Evolutionary conservation across 495 filamentous ascomycete species (phyloP), one percentile per base, ranked within the genome.

Genomic region (Cladorrhinum samala): DNA sequence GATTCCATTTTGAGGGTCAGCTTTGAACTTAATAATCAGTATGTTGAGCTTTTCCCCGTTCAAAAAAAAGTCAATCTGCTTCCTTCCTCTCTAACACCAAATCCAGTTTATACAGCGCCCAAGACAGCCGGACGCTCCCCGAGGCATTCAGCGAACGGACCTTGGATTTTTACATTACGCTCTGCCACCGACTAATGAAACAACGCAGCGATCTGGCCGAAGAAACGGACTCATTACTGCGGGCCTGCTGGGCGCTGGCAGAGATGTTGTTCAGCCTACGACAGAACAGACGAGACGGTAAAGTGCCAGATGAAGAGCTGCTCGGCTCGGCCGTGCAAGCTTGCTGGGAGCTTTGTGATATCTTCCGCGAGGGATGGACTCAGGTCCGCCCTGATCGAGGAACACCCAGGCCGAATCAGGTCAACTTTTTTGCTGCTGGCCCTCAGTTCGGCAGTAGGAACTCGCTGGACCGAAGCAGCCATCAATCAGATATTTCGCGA

Each of bases 241-340:
- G 86, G 43, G 87, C 90, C 5, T 96, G 91, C 63, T 96, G 91
- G 91, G 82, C 85, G 9, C 68, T 96, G 19, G 90, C 91, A 2
- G 91, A 96, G 65, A 95, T 95, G 88, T 78, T 96, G 1, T 95
- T 95, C 68, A 94, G 86, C 66, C 77, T 96, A 17, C 86, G 91
- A 3, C 90, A 96, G 60, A 92, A 83, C 66, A 86, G 80, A 55
- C 72, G 82, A 27, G 87, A 92, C 57, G 82, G 82, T 37, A 89
- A 84, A 60, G 66, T 71, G 0, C 73, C 87, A 0, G 88, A 94
- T 60, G 88, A 91, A 63, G 89, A 93, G 59, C 73, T 95, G 6
- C 76, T 95, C 5, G 84, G 87, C 14, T 91, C 87, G 2, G 89
- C 91, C 0, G 85, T 96, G 2, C 90, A 95, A 62, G 87, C 91